A percentile compares a stretch with the other conserved stretches of the same genome.
Conservation (phyloP, 139 green algal species). For the Micromonas pusilla region DNA sequence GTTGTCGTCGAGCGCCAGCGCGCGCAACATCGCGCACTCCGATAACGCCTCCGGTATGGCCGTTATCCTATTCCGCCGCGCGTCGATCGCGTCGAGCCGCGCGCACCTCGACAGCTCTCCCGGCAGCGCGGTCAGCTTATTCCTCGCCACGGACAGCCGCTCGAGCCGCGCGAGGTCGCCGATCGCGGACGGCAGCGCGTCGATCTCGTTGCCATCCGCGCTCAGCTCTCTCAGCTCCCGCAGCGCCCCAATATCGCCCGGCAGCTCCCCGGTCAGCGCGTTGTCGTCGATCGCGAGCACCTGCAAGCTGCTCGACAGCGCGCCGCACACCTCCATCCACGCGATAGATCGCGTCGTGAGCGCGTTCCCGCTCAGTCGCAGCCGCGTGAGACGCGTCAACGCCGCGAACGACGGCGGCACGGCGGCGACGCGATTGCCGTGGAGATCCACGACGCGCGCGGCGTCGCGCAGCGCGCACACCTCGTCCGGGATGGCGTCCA, state of each 20-base stretch:
- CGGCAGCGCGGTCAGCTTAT: not conserved
- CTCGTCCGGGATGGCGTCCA: not conserved
- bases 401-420: not conserved
- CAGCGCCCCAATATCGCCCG: not conserved
- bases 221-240: not conserved
- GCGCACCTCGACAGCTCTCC: not conserved
- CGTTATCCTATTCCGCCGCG: not conserved
- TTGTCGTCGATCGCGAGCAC: not conserved
- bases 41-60: not conserved
- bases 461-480: not conserved
- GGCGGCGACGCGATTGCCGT: not conserved
- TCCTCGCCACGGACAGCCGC: not conserved
- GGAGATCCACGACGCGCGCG: not conserved
- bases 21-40: not conserved
- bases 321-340: not conserved
- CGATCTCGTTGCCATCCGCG: not conserved
- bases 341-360: not conserved
- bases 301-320: not conserved
- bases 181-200: not conserved
- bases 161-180: not conserved
- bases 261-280: not conserved
- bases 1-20: slow-evolving; percentile 5
- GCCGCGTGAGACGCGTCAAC: not conserved
- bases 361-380: not conserved
- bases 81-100: not conserved